Base-by-base conservation (phyloP, 192 early-diverging fungal species). In the Backusella westeae region DNA sequence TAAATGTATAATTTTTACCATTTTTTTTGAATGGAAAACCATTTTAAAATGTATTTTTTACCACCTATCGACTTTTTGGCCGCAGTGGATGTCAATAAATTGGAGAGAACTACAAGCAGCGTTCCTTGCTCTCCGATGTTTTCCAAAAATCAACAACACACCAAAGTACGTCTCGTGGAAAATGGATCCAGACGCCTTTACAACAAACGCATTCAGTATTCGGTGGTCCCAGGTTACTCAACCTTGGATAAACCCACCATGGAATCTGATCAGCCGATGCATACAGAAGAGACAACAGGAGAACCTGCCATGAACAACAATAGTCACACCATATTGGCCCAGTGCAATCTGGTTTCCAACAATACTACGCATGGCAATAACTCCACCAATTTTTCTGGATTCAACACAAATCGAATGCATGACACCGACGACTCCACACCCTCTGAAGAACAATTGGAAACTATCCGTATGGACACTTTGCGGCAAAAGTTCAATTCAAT, bases 91-190 rank as follows among this genome's bases (percentile, higher is more conserved):
- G 32, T 32, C 32, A 21, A 81, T 84, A 72, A 84, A 81, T 39
- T 79, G 69, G 70, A 75, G 78, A 34, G 80, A 84, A 44, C n/a
- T 84, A 7, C 67, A 75, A 52, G 49, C 69, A n/a, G 77, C 76
- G 0, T 73, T 71, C 41, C 39, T 74, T 2, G 49, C 75, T 15
- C 69, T 59, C 0, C 53, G 34, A 3, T 36, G 69, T 26, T 77
- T 77, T 17, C 35, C 49, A 36, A 41, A 1, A 38, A 46, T 42
- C 32, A 32, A 3, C 32, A 32, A 0, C 32, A 72, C 67, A 2
- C 69, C 76, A 66, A 71, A 53, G 38, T 77, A 77, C 19, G 70
- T 77, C n/a, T 77, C 71, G 5, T 77, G 76, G 76, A 26, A 53
- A 7, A 14, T 10, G n/a, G 70, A 77, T 36, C 70, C 41, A 2